phyloP scores from a whole-genome alignment of 352 stramenopile genomes.

The Phytophthora hibernalis region DNA sequence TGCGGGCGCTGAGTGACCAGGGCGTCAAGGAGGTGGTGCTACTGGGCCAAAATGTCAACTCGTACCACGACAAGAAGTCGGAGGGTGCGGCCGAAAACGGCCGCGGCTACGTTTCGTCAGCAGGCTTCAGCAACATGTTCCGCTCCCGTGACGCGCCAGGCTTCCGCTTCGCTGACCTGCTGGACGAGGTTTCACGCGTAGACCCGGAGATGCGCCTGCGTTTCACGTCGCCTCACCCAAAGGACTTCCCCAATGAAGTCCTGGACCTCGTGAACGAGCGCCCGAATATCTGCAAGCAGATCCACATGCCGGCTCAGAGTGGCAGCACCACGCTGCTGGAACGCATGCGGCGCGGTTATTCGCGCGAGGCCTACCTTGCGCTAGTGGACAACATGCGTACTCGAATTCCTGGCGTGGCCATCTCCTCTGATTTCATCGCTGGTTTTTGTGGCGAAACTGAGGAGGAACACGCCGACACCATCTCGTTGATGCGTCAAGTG shows the following conservation, averaged over 20 bases:
- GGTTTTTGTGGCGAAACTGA: conserved; percentile 99
- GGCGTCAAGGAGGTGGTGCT: conserved; percentile 98
- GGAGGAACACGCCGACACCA: conserved; percentile 96
- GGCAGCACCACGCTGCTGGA: conserved; percentile 89
- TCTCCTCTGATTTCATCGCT: conserved; percentile 97
- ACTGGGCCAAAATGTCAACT: conserved; percentile 99
- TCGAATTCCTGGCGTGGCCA: conserved; percentile 80
- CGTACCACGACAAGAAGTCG: conserved; percentile 96
- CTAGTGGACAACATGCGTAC: conserved; percentile 94
- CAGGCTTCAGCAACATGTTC: conserved; percentile 97
- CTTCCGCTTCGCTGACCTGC: conserved; percentile 97
- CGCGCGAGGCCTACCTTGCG: conserved; percentile 96
- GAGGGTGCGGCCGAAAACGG: conserved; percentile 70
- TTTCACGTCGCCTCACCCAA: conserved; percentile 99
- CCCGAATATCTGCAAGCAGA: conserved; percentile 96
- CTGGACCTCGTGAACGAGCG: conserved; percentile 91
- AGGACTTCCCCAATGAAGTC: conserved; percentile 98
- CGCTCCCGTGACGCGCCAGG: conserved; percentile 86
- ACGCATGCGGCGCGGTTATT: conserved; percentile 97
- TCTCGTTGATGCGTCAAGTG: conserved; percentile 81
- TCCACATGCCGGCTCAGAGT: conserved; percentile 99
- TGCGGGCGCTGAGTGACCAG: conserved; percentile 86
- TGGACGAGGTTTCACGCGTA: conserved; percentile 93
- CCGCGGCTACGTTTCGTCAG: conserved; percentile 85
- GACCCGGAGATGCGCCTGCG: conserved; percentile 97